Base-by-base conservation (phyloP, 345 rosid species). In the Euphorbia tirucalli region DNA sequence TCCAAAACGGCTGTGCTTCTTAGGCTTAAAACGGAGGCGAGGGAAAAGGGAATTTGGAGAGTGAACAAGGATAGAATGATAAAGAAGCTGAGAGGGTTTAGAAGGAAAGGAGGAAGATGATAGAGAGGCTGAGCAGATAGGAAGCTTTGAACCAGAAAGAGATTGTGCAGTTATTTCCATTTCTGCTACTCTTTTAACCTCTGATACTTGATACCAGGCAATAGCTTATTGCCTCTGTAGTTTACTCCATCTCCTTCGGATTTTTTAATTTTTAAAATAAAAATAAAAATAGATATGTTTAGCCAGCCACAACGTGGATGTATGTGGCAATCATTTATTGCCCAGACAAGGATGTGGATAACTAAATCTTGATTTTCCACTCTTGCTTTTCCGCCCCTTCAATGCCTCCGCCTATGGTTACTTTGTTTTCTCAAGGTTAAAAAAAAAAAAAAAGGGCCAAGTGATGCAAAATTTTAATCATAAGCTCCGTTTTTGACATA, bases 271-370 rank as follows among this genome's bases (percentile, higher is more conserved):
- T 16, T 32, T 55, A 22, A n/a, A n/a, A n/a, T n/a, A n/a, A n/a
- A n/a, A n/a, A n/a, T n/a, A n/a, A n/a, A n/a, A n/a, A n/a, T n/a
- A n/a, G n/a, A n/a, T n/a, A n/a, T 18, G 44, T 61, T 4, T 22
- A 27, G 65, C 25, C 31, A 27, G 65, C 25, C 31, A 81, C 22
- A 50, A 28, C 7, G 49, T 19, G 16, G 68, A 71, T 60, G 19
- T 52, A 67, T 78, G 89, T 85, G 96, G 96, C 84, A 71, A 31
- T 61, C 72, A 86, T 82, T 82, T 77, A 80, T 28, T 78, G 83
- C 70, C 44, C n/a, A 22, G 70, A 73, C 65, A 64, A 31, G 41
- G 66, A 80, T 78, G 56, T 70, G 83, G 87, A 83, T 80, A 83
- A 64, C 66, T 44, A 70, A 30, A 60, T 66, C 60, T 41, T 27